Evolutionary conservation across 169 alveolate species (phyloP), one percentile per base, ranked within the genome.

Genomic region (Plasmodium inui): DNA sequence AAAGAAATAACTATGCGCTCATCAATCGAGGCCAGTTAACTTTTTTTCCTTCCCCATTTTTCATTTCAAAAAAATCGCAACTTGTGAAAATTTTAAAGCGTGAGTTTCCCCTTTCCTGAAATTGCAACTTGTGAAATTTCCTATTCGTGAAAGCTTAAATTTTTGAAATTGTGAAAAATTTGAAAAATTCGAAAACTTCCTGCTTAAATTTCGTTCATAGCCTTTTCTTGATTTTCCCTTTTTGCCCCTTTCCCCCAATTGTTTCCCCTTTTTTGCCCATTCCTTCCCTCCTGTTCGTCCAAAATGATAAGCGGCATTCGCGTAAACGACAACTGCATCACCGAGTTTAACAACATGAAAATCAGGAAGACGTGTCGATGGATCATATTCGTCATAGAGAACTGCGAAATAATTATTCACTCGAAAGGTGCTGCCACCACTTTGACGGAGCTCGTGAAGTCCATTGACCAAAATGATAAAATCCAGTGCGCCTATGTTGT

Each of bases 281-380:
- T 12, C 1, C 55, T 81, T n/a, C 67, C 37, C 5, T 22, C 28
- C 30, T 22, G 50, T 84, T 80, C 74, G 26, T 83, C 67, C 57
- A 95, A 88, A 95, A 96, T 96, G 97, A 96, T 95, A 79, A 96
- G 97, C 84, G 97, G 97, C 17, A 96, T 96, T 89, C 88, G 93
- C 55, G 97, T 96, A 28, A 92, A 94, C n/a, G 96, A 95, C 74
- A 96, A 92, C 57, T 90, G 97, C 90, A 91, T 96, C 81, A 89
- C 91, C 37, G 95, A 85, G 92, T 96, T 89, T 93, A 95, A 83
- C 61, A 93, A 95, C 72, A 95, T 96, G 97, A 95, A 95, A 80
- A 93, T 96, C 26, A 82, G 95, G 91, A 95, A 96, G 88, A 83
- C 96, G n/a, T 85, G 94, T 28, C 92, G 95, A 79, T 96, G 95